Evolutionary conservation across 2,329 filamentous ascomycete genomes (phyloP).

Genomic region (Paraphaeosphaeria sporulosa): DNA sequence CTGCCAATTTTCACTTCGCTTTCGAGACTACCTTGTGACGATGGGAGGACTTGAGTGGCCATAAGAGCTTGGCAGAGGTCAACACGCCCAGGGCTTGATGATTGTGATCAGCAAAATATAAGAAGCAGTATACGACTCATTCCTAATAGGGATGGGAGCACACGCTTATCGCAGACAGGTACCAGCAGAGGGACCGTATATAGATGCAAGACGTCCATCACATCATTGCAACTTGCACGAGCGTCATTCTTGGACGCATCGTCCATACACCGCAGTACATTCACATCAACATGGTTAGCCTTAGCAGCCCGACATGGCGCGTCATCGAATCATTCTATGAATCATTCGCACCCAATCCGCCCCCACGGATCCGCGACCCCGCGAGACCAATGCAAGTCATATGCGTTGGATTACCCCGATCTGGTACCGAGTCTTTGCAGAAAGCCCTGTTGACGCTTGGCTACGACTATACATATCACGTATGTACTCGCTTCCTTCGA

Average conservation of each 20-base stretch:
- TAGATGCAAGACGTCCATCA: not conserved
- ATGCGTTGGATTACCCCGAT: constrained; percentile 13
- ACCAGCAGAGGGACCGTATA: not conserved
- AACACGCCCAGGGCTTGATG: not conserved
- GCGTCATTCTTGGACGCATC: not conserved
- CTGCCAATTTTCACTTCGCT: not conserved
- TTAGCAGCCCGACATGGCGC: constrained; percentile 7
- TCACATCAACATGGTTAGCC: constrained; percentile 3
- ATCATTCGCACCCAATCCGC: constrained; percentile 9
- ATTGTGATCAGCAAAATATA: not conserved
- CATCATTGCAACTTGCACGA: not conserved
- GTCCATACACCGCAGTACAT: not conserved
- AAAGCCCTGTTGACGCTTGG: constrained; percentile 12
- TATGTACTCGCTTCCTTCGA: not conserved
- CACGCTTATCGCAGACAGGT: not conserved
- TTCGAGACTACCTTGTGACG: not conserved
- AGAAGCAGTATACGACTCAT: not conserved
- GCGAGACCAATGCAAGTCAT: constrained; percentile 16
- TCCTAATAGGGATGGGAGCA: not conserved
- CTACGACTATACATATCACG: constrained; percentile 17
- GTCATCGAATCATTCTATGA: constrained; percentile 9
- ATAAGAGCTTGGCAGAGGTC: not conserved
- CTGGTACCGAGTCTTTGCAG: constrained; percentile 15
- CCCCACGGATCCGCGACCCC: constrained; percentile 9
- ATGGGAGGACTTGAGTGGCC: not conserved